Evolutionary conservation across 2,329 filamentous ascomycete species (phyloP), one percentile per base, ranked within the genome.

Genomic region (Trichoderma koningiopsis): DNA sequence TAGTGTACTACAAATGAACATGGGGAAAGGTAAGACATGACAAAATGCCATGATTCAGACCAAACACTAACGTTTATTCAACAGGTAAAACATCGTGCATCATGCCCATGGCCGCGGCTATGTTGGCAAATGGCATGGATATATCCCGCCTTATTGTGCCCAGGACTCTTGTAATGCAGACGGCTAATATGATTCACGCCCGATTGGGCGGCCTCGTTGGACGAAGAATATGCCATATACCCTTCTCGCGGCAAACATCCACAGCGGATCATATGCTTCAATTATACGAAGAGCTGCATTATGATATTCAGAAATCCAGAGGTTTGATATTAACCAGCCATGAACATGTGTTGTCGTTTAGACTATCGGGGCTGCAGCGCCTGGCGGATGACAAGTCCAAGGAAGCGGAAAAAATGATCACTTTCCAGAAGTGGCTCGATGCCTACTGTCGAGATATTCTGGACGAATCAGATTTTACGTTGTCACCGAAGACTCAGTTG

Each of bases 341-440:
- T 0, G 89, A 91, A 66, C 87, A 92, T 70, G 79, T 89, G 0
- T 78, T 92, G 6, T 92, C 89, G 0, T 91, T 90, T 76, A 87
- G 85, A 73, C 79, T 92, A 2, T 88, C 87, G 70, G 88, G 87
- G 0, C 74, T 87, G 0, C 88, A 91, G 71, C 82, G 83, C 2
- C 75, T 91, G 0, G 82, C 83, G 0, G 85, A 89, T 58, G 76
- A 77, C 1, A 77, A 81, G 3, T 81, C 24, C 10, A n/a, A 60
- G 5, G 14, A 56, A 40, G 69, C 60, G 6, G n/a, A 19, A 2
- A 27, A 0, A 11, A 70, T 70, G 69, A 53, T 69, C 1, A 47
- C 16, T 6, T 69, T 70, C 27, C 69, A 70, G 40, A 52, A 6
- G 0, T 70, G 60, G 69, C 24, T 69, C 1, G 49, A 70, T 24